These are phyloP conservation scores for Plenodomus tracheiphilus DNA, from an alignment of 2,329 filamentous ascomycete genomes.

Conservation along the genomic window DNA sequence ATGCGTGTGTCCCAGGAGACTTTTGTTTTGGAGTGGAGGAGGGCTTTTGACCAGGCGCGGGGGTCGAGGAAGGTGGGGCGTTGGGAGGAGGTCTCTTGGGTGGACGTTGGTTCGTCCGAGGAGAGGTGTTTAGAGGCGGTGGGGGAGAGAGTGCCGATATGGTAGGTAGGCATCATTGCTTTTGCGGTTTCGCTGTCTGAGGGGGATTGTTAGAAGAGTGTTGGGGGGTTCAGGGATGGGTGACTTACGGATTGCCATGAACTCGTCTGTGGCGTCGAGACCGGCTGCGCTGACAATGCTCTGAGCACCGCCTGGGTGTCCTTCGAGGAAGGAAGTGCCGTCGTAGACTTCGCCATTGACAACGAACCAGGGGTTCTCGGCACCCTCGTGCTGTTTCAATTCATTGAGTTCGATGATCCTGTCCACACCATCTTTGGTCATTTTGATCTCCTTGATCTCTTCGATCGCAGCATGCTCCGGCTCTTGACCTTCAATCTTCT, in stretches of 20 bases:
- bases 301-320: constrained; percentile 82
- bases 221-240: neutral
- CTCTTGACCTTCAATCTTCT: constrained; percentile 62
- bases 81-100: constrained; percentile 49
- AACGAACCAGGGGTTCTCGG: constrained; percentile 80
- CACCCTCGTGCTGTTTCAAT: constrained; percentile 67
- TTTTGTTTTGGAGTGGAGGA: constrained; percentile 67
- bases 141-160: constrained; percentile 76
- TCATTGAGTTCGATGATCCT: constrained; percentile 71
- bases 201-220: constrained; percentile 26
- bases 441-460: constrained; percentile 67
- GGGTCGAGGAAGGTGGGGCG: constrained; percentile 70
- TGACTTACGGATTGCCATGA: constrained; percentile 81
- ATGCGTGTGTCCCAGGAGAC: constrained; percentile 79
- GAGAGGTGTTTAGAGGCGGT: constrained; percentile 60
- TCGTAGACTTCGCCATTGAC: constrained; percentile 88
- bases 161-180: constrained; percentile 82
- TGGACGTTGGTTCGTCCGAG: constrained; percentile 42
- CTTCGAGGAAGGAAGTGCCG: constrained; percentile 77
- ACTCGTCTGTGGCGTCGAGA: constrained; percentile 82
- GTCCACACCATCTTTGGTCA: constrained; percentile 71
- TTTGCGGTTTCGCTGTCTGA: constrained; percentile 90
- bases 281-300: constrained; percentile 84
- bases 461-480: constrained; percentile 50
- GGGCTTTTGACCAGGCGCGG: constrained; percentile 72